A percentile compares a stretch with the other conserved stretches of the same genome.
Evolutionary conservation across 495 filamentous ascomycete genomes (phyloP).

Genomic region (Aspergillus indologenus): DNA sequence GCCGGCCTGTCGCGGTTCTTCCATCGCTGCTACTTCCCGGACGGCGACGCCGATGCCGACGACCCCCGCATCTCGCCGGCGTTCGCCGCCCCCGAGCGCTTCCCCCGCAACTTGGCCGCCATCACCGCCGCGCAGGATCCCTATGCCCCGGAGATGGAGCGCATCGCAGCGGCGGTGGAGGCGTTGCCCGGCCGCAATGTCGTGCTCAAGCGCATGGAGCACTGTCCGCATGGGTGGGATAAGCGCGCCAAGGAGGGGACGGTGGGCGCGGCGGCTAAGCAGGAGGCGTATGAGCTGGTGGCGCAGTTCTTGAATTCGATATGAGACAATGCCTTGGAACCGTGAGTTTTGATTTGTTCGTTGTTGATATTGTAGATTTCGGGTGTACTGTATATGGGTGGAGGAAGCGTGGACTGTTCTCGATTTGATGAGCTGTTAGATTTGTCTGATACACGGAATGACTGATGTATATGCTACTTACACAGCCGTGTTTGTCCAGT

Average conservation of each 20-base stretch:
- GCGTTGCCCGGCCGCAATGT: not conserved
- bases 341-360: too few species aligned
- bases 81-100: slow-evolving; percentile 4
- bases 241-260: slow-evolving; percentile 6
- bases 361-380: too few species aligned
- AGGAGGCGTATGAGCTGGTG: slow-evolving; percentile 6
- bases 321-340: not conserved
- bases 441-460: too few species aligned
- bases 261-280: not conserved
- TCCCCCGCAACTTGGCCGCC: slow-evolving; percentile 7
- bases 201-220: slow-evolving; percentile 9
- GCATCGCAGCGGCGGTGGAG: slow-evolving; percentile 2
- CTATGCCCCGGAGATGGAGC: slow-evolving; percentile 10
- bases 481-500: too few species aligned
- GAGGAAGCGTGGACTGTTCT: too few species aligned
- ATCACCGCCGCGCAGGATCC: slow-evolving; percentile 13
- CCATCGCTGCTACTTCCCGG: slow-evolving; percentile 26
- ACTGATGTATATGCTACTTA: too few species aligned
- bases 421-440: too few species aligned
- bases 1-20: slow-evolving; percentile 19
- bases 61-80: slow-evolving; percentile 44
- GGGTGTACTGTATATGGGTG: too few species aligned
- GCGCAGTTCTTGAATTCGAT: not conserved
- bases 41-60: slow-evolving; percentile 20
- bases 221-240: slow-evolving; percentile 15